phyloP scores from a whole-genome alignment of 192 early-diverging fungal genomes.

The Coemansia sp. region DNA sequence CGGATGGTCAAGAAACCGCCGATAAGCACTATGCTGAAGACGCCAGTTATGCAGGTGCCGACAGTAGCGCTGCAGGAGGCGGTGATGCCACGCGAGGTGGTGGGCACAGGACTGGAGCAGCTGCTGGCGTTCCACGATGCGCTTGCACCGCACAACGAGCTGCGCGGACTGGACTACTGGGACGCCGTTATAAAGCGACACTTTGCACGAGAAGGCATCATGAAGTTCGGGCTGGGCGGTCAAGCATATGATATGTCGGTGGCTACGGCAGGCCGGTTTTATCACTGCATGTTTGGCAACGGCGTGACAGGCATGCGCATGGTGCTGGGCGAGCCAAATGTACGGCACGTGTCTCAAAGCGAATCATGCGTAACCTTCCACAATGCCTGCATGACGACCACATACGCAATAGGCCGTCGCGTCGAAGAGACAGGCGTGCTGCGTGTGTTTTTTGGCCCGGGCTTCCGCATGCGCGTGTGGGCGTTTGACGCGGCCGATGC shows the following conservation, averaged over 20 bases:
- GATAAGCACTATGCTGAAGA: neutral
- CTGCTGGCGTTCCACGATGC: conserved; percentile 35
- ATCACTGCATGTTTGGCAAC: conserved; percentile 41
- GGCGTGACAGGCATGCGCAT: conserved; percentile 32
- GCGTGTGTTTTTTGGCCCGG: conserved; percentile 32
- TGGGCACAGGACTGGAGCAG: conserved; percentile 21
- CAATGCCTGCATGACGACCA: conserved; percentile 27
- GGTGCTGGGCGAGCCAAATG: conserved; percentile 23
- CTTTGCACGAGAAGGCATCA: conserved; percentile 19
- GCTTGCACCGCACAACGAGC: conserved; percentile 5
- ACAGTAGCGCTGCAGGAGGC: neutral
- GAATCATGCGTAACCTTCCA: conserved; percentile 29
- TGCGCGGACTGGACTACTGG: conserved; percentile 30
- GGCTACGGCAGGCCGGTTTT: conserved; percentile 39
- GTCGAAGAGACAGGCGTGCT: conserved; percentile 41
- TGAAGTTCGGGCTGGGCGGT: conserved; percentile 31
- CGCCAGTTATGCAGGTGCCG: neutral
- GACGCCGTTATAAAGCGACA: conserved; percentile 11
- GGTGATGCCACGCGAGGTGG: neutral
- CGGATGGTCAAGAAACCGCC: conserved; percentile 13
- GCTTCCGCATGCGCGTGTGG: conserved; percentile 43
- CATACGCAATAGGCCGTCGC: conserved; percentile 36
- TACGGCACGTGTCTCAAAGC: conserved; percentile 7
- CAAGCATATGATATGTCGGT: conserved; percentile 43
- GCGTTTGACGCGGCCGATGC: conserved; percentile 32